Percentiles rank a stretch among this genome's conserved stretches.
These are phyloP conservation scores for Herpetomonas muscarum DNA, from an alignment of 208 protist genomes.

Conservation along the genomic window DNA sequence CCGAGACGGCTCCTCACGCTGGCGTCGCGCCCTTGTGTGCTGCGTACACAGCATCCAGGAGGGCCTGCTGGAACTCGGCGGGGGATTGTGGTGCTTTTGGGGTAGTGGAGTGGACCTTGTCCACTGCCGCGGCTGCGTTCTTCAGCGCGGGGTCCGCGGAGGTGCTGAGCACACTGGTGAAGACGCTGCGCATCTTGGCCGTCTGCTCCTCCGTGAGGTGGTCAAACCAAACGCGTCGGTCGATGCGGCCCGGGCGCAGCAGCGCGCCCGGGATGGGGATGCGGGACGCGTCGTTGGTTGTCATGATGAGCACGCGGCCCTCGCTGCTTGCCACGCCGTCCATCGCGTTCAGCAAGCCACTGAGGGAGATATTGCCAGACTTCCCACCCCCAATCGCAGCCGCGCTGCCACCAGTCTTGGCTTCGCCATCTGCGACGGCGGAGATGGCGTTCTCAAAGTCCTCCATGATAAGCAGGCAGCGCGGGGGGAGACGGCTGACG, in stretches of 20 bases:
- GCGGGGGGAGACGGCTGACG: conserved; percentile 71
- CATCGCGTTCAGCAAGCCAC: conserved; percentile 93
- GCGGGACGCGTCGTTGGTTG: conserved; percentile 86
- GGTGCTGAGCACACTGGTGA: background rate
- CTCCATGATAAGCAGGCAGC: conserved; percentile 92
- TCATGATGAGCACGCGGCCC: conserved; percentile 94
- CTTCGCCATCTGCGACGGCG: conserved; percentile 1
- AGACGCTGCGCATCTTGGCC: conserved; percentile 30
- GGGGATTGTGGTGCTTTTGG: conserved; percentile 6
- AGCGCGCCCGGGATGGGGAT: conserved; percentile 87
- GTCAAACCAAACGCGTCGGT: conserved; percentile 63
- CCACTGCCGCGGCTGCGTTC: background rate
- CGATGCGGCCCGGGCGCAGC: conserved; percentile 92
- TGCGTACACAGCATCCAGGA: conserved; percentile 35
- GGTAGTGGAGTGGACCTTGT: background rate
- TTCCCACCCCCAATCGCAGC: conserved; percentile 18
- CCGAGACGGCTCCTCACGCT: no score
- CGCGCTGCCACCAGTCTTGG: conserved; percentile 15
- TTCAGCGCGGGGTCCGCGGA: background rate
- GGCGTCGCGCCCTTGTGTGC: background rate
- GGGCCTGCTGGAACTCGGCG: conserved; percentile 38
- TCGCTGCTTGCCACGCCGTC: conserved; percentile 93
- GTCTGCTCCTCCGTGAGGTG: conserved; percentile 27
- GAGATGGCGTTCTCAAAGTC: conserved; percentile 93
- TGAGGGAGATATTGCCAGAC: conserved; percentile 85